Conservation (phyloP, 2,329 filamentous ascomycete genomes). For the Alternaria brassicicola region DNA sequence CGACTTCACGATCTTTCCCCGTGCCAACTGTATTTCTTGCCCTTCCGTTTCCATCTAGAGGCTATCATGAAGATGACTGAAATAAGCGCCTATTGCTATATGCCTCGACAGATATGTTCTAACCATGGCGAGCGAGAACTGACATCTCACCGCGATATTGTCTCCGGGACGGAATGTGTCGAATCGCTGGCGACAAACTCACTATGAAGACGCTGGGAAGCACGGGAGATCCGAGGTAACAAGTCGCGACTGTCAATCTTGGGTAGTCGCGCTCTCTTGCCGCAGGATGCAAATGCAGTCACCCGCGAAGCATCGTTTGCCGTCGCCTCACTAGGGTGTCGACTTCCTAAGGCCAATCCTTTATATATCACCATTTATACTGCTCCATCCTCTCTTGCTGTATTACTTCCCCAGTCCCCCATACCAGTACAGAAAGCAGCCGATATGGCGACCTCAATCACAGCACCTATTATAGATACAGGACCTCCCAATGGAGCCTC, state of each 20-base stretch:
- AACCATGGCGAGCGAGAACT: neutral
- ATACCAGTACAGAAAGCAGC: neutral
- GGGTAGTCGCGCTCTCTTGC: slow-evolving; percentile 7
- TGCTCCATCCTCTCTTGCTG: neutral
- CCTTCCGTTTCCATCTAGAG: neutral
- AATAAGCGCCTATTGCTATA: neutral
- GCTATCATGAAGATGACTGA: neutral
- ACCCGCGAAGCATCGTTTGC: neutral
- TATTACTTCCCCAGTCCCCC: neutral
- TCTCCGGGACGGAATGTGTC: neutral
- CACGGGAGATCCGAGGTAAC: neutral
- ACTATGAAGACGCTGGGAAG: neutral
- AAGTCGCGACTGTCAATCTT: neutral
- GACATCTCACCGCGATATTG: neutral
- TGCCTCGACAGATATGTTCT: neutral
- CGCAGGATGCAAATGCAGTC: neutral
- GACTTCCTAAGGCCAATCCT: neutral
- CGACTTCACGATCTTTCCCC: neutral
- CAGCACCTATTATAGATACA: neutral
- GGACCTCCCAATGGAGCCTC: neutral
- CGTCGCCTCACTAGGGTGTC: neutral
- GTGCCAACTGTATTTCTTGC: neutral
- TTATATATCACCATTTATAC: neutral
- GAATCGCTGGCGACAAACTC: neutral
- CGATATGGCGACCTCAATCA: slow-evolving; percentile 5